Evolutionary conservation across 495 filamentous ascomycete species (phyloP).

Genomic region (Xylaria telfairii): DNA sequence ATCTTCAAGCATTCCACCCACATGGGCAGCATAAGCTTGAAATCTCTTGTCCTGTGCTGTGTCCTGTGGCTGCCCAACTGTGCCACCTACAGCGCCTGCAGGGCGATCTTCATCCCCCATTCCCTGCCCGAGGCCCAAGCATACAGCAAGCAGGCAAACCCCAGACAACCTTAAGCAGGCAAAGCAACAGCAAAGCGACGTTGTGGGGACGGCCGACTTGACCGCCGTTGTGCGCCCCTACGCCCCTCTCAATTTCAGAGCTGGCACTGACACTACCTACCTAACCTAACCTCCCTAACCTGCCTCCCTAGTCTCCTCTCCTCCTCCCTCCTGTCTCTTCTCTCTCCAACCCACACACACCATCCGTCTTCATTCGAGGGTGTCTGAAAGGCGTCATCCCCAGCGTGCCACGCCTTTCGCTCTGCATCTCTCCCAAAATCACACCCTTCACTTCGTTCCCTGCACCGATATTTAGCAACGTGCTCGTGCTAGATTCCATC

Average conservation of each 20-base stretch:
- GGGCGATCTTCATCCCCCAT: not conserved
- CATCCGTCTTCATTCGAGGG: slow-evolving; percentile 9
- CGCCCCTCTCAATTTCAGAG: not conserved
- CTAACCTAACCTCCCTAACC: slow-evolving; percentile 10
- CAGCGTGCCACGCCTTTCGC: slow-evolving; percentile 13
- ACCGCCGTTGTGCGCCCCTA: not conserved
- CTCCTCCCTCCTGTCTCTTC: slow-evolving; percentile 20
- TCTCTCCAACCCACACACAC: slow-evolving; percentile 18
- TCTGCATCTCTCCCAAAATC: not conserved
- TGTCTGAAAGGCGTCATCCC: slow-evolving; percentile 21
- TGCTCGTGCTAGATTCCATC: slow-evolving; percentile 10
- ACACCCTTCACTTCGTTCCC: not conserved
- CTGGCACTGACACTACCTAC: slow-evolving; percentile 9
- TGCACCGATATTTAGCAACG: not conserved
- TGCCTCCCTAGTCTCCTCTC: slow-evolving; percentile 5
- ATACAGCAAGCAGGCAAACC: not conserved
- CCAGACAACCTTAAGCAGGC: not conserved
- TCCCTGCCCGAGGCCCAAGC: not conserved
- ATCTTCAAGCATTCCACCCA: slow-evolving; percentile 3
- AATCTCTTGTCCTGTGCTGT: not conserved
- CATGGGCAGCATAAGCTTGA: not conserved
- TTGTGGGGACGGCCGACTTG: not conserved
- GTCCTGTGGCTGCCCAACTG: slow-evolving; percentile 17
- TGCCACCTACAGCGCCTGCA: slow-evolving; percentile 8
- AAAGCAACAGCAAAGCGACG: slow-evolving; percentile 13